Evolutionary conservation across 1,139 yeast species (phyloP), one percentile per base, ranked within the genome.

Genomic region (Sugiyamaella japonica): DNA sequence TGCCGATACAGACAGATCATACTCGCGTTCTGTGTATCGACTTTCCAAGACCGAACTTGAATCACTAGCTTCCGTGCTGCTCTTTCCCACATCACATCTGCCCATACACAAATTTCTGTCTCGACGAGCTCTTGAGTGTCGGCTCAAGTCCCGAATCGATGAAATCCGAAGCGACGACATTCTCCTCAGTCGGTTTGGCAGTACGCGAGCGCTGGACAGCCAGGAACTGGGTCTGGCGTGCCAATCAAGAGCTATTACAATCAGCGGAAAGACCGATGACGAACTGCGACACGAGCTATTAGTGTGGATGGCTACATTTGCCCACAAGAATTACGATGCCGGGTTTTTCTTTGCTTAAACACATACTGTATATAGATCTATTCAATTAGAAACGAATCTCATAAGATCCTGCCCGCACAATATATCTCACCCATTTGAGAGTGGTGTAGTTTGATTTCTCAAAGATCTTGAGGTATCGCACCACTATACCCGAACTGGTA

Each of bases 371-470:
- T 25, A 7, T 32, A 31, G 13, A 31, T 10, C 36, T 4, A 10
- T 13, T 7, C 5, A 9, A 13, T 61, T 67, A 85, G 59, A 83
- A 83, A 56, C 96, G 75, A 12, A 89, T 78, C 59, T 89, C 97
- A 63, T 88, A 89, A 5, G 87, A 81, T 0, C 96, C 96, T 0
- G 91, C 84, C 59, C 78, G 80, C 1, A 91, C 80, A 16, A 80
- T 70, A 68, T 91, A 91, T 63, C 88, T 81, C 45, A 90, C 95
- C 95, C 96, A 90, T 67, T 91, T 91, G 17, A 89, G 83, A 1
- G 96, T 84, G 47, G 80, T 75, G 71, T 88, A 86, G 58, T 82
- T 83, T 8, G 80, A 63, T 63, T 77, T 80, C 65, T 89, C 96
- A 36, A 75, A 76, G 1, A 91, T 85, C 67, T 82, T 83, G 63